Base-by-base conservation (phyloP, 371 early-diverging fungal species). In the Mucor mucedo region DNA sequence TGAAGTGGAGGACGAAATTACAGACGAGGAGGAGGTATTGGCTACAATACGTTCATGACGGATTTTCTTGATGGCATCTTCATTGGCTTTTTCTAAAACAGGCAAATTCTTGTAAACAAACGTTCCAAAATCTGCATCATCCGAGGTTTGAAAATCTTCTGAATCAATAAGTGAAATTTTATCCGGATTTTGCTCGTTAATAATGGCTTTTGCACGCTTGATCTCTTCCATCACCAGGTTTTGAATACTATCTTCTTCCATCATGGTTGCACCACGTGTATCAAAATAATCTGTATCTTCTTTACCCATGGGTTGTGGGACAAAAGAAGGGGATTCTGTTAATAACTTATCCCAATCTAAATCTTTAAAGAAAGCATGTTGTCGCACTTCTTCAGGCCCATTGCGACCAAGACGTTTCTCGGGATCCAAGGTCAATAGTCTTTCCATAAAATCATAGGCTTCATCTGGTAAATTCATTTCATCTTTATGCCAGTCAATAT, bases 241-340 rank as follows among this genome's bases (percentile, higher is more conserved):
- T 44, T 72, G 66, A 11, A 72, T 10, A 32, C 55, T 55, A 3
- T 63, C 66, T 32, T 72, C 70, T 30, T 69, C 71, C 13, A 79
- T 73, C 27, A 68, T 68, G 80, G 77, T 79, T 1, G 89, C 90
- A 2, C 97, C 97, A 14, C 98, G 82, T 10, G 83, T 65, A 71
- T 98, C 98, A 87, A 98, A 98, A 73, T 97, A 97, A 27, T 91
- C 92, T 0, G 97, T 96, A 63, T 97, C 97, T 42, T 95, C 95
- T 42, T 82, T 75, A 48, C 83, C 77, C 4, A 84, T 85, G 0
- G 91, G 85, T 29, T 89, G 87, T 1, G 98, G 98, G 1, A 95
- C 84, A 78, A 98, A 98, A 0, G 87, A 84, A 0, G 96, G 91
- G 21, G 88, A 83, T 42, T 84, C 81, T 0, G 80, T 82, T 14